These are phyloP conservation scores for Colletotrichum chlorophyti DNA, from an alignment of 2,329 filamentous ascomycete species.

Conservation along the genomic window DNA sequence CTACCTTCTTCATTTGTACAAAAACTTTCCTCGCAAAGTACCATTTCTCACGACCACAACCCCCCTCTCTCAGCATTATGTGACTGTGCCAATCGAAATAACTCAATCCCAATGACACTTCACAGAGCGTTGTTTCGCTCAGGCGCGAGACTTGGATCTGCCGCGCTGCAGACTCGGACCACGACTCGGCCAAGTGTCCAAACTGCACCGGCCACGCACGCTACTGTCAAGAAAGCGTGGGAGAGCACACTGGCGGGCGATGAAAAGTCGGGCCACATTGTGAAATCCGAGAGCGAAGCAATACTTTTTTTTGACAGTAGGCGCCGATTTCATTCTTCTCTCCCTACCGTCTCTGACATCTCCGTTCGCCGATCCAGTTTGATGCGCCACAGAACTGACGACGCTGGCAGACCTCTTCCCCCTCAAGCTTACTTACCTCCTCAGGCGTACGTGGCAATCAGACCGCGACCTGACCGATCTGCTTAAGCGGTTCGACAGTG, in stretches of 20 bases:
- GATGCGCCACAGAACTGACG: conserved; percentile 1
- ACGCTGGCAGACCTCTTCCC: conserved; percentile 77
- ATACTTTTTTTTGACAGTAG: conserved; percentile 90
- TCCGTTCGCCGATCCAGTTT: not conserved
- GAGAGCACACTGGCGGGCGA: conserved; percentile 58
- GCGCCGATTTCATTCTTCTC: conserved; percentile 37
- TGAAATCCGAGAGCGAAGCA: conserved; percentile 76
- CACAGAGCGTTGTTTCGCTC: conserved; percentile 21
- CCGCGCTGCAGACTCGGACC: conserved; percentile 1
- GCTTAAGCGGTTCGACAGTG: conserved; percentile 56
- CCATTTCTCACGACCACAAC: too few relatives aligned
- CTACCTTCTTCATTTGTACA: too few relatives aligned
- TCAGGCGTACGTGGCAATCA: conserved; percentile 55
- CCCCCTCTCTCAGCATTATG: conserved; percentile 4
- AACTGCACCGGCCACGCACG: too few relatives aligned
- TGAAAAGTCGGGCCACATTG: conserved; percentile 81
- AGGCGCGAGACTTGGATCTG: conserved; percentile 1
- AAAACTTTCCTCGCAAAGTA: too few relatives aligned
- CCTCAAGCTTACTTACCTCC: conserved; percentile 65
- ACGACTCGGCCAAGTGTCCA: not conserved
- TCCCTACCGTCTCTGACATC: too few relatives aligned
- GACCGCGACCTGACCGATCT: conserved; percentile 57
- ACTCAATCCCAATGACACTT: conserved; percentile 5
- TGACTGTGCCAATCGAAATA: not conserved
- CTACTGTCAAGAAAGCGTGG: conserved; percentile 44